phyloP scores from a whole-genome alignment of 768 basidiomycete species.

The Dioszegia crocea region DNA sequence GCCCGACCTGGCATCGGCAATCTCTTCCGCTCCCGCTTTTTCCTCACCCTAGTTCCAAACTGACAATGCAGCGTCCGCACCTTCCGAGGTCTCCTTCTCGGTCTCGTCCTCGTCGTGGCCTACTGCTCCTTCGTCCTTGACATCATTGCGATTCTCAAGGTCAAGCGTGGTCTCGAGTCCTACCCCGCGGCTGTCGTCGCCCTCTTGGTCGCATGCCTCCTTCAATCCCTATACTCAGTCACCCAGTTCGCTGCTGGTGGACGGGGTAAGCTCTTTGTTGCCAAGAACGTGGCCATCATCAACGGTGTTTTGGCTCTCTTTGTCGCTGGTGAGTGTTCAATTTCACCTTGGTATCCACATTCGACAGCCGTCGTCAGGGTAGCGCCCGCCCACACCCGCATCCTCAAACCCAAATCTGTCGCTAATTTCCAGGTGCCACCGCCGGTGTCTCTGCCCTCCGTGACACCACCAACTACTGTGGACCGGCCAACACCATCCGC shows the following conservation, averaged over 20 bases:
- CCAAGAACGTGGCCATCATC: constrained; percentile 8
- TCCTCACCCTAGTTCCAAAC: not conserved
- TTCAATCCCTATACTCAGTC: constrained; percentile 14
- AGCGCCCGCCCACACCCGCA: not conserved
- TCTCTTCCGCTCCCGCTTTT: not conserved
- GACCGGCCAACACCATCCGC: constrained; percentile 5
- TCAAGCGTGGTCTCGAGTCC: constrained; percentile 1
- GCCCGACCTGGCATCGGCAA: not conserved
- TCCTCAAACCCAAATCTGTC: not conserved
- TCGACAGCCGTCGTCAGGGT: not conserved
- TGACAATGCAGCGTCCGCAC: constrained; percentile 10
- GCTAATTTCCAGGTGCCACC: too few species aligned
- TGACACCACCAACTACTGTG: constrained; percentile 22
- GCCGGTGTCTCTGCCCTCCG: constrained; percentile 2
- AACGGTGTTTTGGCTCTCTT: constrained; percentile 1
- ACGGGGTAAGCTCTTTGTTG: constrained; percentile 12
- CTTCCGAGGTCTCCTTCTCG: constrained; percentile 17
- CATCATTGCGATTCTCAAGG: constrained; percentile 1
- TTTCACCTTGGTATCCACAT: not conserved
- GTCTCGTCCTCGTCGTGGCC: constrained; percentile 19
- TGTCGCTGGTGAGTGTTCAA: constrained; percentile 1
- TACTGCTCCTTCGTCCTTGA: constrained; percentile 19
- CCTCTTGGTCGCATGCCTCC: constrained; percentile 1
- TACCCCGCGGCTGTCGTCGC: constrained; percentile 8
- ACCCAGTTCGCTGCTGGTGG: constrained; percentile 10